Evolutionary conservation across 2,329 filamentous ascomycete genomes (phyloP).

Genomic region (Aspergillus sergii): DNA sequence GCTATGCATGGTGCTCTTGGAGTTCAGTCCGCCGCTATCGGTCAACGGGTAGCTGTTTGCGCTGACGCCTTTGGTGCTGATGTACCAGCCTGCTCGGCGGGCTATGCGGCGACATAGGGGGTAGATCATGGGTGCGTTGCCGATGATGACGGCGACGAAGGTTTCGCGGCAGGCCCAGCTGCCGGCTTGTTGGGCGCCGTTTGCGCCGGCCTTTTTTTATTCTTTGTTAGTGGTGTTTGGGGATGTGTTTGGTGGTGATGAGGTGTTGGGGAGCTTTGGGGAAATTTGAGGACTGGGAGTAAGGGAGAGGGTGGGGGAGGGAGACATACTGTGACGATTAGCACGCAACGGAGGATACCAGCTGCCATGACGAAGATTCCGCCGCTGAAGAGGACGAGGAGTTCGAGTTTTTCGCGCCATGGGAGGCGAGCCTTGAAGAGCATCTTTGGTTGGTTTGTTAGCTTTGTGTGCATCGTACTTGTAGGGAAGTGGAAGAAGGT

Average conservation of each 20-base stretch:
- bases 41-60: conserved; percentile 30
- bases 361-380: conserved; percentile 59
- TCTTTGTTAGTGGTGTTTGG: neutral
- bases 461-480: neutral
- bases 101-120: conserved; percentile 33
- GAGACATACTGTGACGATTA: conserved; percentile 48
- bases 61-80: conserved; percentile 20
- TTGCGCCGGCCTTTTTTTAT: conserved; percentile 32
- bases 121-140: conserved; percentile 49
- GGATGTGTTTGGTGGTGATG: too few relatives aligned
- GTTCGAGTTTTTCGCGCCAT: conserved; percentile 54
- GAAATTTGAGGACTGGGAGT: neutral
- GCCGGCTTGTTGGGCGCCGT: conserved; percentile 45
- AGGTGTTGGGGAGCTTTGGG: too few relatives aligned
- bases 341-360: conserved; percentile 56
- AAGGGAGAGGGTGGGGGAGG: neutral
- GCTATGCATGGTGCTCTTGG: conserved; percentile 13
- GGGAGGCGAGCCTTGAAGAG: conserved; percentile 56
- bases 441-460: conserved; percentile 39
- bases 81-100: conserved; percentile 29
- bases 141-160: conserved; percentile 48
- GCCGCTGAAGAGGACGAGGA: conserved; percentile 58
- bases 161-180: conserved; percentile 51
- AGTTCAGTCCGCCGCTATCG: conserved; percentile 15
- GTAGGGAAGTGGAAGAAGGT: too few relatives aligned